Evolutionary conservation across 2,329 filamentous ascomycete species (phyloP).

Genomic region (Dactylellina sp.): DNA sequence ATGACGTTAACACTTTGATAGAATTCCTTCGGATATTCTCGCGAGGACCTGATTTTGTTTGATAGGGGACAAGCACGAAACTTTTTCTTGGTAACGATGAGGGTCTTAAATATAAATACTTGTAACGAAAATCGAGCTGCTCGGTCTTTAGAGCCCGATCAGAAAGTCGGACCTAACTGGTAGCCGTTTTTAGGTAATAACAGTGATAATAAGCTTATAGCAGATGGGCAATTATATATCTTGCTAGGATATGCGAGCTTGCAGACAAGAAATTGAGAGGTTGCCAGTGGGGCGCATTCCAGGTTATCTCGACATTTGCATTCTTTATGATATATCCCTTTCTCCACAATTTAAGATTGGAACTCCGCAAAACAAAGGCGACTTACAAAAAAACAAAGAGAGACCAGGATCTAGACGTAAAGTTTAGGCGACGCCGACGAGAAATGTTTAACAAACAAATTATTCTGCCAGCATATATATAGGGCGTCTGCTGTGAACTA

Average conservation of each 20-base stretch:
- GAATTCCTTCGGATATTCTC: not conserved
- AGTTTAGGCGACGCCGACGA: conserved; percentile 12
- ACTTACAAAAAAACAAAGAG: not conserved
- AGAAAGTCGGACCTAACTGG: too few species aligned
- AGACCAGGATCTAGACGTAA: not conserved
- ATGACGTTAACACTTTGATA: not conserved
- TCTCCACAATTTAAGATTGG: conserved; percentile 39
- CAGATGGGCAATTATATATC: conserved; percentile 1
- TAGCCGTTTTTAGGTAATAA: too few species aligned
- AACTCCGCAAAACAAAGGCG: not conserved
- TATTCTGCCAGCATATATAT: conserved; percentile 2
- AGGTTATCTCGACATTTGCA: conserved; percentile 11
- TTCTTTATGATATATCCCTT: conserved; percentile 12
- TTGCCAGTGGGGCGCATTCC: not conserved
- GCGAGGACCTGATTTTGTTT: not conserved
- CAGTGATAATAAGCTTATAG: too few species aligned
- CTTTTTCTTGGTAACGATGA: not conserved
- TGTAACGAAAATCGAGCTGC: conserved; percentile 3
- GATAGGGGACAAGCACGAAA: not conserved
- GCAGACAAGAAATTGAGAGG: not conserved
- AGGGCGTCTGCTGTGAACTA: not conserved
- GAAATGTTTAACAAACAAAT: not conserved
- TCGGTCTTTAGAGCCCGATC: too few species aligned
- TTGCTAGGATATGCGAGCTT: not conserved
- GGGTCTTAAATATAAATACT: conserved; percentile 22